Percentiles rank a stretch among this genome's conserved stretches.
These are phyloP conservation scores for Daldinia sp. DNA, from an alignment of 2,329 filamentous ascomycete genomes.

Conservation along the genomic window DNA sequence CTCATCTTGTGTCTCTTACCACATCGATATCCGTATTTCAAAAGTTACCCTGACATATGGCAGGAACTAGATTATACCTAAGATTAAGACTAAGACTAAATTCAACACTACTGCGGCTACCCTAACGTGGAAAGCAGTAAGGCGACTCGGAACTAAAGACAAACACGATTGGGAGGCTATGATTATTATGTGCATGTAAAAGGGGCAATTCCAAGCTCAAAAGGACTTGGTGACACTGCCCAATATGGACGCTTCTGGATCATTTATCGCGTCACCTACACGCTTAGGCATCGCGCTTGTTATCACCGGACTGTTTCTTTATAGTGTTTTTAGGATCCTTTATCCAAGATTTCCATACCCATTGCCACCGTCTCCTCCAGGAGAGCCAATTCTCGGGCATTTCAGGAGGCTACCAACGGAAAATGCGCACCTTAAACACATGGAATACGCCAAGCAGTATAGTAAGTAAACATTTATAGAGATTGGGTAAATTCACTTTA, in stretches of 20 bases:
- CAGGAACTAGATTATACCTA: background rate
- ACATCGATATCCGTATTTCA: background rate
- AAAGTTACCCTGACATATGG: background rate
- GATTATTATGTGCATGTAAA: background rate
- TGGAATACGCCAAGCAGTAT: slow-evolving; percentile 41
- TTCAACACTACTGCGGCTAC: background rate
- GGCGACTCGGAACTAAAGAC: background rate
- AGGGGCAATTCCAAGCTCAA: background rate
- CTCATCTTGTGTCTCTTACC: background rate
- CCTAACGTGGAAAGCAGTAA: background rate
- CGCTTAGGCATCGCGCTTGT: slow-evolving; percentile 5
- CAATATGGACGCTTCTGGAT: slow-evolving; percentile 26
- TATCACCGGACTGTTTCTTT: slow-evolving; percentile 46
- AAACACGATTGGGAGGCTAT: background rate
- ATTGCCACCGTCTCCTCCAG: slow-evolving; percentile 38
- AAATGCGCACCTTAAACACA: slow-evolving; percentile 41
- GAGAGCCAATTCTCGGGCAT: slow-evolving; percentile 37
- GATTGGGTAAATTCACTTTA: background rate
- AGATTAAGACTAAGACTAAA: background rate
- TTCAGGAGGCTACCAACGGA: slow-evolving; percentile 38
- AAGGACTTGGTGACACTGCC: background rate
- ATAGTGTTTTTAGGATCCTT: slow-evolving; percentile 53
- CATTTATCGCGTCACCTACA: slow-evolving; percentile 23
- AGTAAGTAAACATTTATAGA: slow-evolving; percentile 12
- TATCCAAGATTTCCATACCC: slow-evolving; percentile 31